Base-by-base conservation (phyloP, 495 filamentous ascomycete species). In the Terfezia boudieri region DNA sequence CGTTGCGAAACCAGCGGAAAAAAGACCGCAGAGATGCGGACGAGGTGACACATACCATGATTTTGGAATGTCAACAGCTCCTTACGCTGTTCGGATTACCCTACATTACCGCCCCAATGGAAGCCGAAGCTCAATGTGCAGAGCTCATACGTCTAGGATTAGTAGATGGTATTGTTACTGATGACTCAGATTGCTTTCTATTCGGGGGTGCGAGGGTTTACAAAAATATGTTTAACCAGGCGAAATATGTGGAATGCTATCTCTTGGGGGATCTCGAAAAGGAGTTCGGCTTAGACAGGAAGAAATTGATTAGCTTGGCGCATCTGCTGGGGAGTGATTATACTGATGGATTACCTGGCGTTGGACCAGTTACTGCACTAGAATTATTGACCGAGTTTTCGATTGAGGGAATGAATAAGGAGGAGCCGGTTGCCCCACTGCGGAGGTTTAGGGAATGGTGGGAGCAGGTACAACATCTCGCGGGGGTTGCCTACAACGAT, bases 201-300 rank as follows among this genome's bases (percentile, higher is more conserved):
- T 98, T 98, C 62, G 90, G 90, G 43, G 90, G 90, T 36, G 96
- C 86, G 0, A 74, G 90, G 14, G 82, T 98, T 16, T 98, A 96
- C 72, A 95, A 96, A 58, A 95, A 98, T 71, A 92, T 96, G 86
- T 98, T 98, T 74, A 96, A 94, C 66, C 81, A 83, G 61, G 84
- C 86, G 68, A 96, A 96, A 61, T 92, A 81, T 60, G 90, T 98
- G 46, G 92, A 98, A 69, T 96, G 90, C 67, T 98, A 95, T 61
- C 76, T 98, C 26, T 69, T 79, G n/a, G 71, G 71, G 3, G 89
- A 96, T 61, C 73, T 98, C 2, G 86, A 93, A 62, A 82, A 84
- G 58, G 90, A 98, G 57, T 81, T 93, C 52, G 82, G 81, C 2
- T 79, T 98, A 1, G 80, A 82, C 11, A 78, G 89, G 20, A 70